Conservation (phyloP, 805 yeast species). For the Cyberlindnera petersonii region DNA sequence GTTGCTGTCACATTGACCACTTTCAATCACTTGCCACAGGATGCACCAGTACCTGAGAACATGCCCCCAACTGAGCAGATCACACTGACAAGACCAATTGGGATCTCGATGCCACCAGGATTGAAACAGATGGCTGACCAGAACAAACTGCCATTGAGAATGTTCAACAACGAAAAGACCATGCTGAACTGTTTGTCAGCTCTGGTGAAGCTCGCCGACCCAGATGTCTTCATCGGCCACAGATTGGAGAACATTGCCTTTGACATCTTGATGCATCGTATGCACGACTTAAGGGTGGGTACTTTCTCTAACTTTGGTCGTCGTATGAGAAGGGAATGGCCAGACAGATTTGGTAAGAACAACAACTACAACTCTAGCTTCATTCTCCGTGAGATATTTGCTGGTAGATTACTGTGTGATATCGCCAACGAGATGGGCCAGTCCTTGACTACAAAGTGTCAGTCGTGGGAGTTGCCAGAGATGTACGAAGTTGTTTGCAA, state of each 20-base stretch:
- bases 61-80: conserved; percentile 55
- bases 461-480: conserved; percentile 89
- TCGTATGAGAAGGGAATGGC: conserved; percentile 71
- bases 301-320: conserved; percentile 86
- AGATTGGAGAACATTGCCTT: conserved; percentile 72
- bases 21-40: conserved; percentile 66
- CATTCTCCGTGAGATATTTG: conserved; percentile 62
- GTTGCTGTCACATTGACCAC: conserved; percentile 78
- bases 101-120: conserved; percentile 72
- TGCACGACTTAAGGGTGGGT: conserved; percentile 67
- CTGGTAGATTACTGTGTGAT: conserved; percentile 89
- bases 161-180: conserved; percentile 70
- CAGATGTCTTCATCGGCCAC: conserved; percentile 90
- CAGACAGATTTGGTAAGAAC: conserved; percentile 60
- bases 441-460: conserved; percentile 86
- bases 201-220: conserved; percentile 67
- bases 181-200: conserved; percentile 74
- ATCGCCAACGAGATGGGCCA: conserved; percentile 93
- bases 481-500: conserved; percentile 82
- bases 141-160: conserved; percentile 46
- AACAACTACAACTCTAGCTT: conserved; percentile 47
- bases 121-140: conserved; percentile 57
- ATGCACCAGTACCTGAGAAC: conserved; percentile 64
- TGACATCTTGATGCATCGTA: conserved; percentile 76
- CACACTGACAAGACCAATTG: conserved; percentile 80